Percentiles rank a stretch among this genome's conserved stretches.
phyloP scores from a whole-genome alignment of 148 eudicot genomes.

The Polygonum maritimum region DNA sequence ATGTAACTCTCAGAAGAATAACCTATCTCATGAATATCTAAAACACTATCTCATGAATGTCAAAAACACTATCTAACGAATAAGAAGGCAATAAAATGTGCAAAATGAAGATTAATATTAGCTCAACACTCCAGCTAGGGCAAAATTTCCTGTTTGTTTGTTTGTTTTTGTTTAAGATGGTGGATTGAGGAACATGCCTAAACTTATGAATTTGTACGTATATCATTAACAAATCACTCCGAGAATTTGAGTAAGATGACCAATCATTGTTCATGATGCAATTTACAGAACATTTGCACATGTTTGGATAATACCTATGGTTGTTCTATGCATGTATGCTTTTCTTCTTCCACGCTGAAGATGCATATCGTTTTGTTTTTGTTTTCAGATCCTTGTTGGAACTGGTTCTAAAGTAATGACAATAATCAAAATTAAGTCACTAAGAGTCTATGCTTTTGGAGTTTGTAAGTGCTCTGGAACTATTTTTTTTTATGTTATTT shows the following conservation, averaged over 20 bases:
- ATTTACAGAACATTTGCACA: background rate
- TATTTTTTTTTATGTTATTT: background rate
- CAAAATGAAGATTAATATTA: background rate
- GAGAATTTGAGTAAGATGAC: slow-evolving; percentile 1
- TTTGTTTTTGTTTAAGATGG: background rate
- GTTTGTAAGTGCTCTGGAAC: slow-evolving; percentile 56
- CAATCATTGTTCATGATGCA: background rate
- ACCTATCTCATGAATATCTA: background rate
- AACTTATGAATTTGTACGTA: background rate
- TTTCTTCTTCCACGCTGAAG: background rate
- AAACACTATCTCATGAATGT: background rate
- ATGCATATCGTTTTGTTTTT: slow-evolving; percentile 5
- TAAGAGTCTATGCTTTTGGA: slow-evolving; percentile 86
- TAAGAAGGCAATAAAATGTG: background rate
- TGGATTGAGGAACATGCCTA: background rate
- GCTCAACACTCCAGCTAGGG: background rate
- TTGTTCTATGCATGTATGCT: background rate
- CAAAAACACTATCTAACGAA: background rate
- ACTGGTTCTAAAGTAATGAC: slow-evolving; percentile 82
- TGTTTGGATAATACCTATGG: background rate
- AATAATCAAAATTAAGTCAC: slow-evolving; percentile 65
- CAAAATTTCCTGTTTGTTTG: background rate
- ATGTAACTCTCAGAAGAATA: background rate
- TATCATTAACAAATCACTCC: background rate
- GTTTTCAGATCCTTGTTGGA: slow-evolving; percentile 81